phyloP scores from a whole-genome alignment of 1,284 basidiomycete genomes.

The Ganoderma lucidum region DNA sequence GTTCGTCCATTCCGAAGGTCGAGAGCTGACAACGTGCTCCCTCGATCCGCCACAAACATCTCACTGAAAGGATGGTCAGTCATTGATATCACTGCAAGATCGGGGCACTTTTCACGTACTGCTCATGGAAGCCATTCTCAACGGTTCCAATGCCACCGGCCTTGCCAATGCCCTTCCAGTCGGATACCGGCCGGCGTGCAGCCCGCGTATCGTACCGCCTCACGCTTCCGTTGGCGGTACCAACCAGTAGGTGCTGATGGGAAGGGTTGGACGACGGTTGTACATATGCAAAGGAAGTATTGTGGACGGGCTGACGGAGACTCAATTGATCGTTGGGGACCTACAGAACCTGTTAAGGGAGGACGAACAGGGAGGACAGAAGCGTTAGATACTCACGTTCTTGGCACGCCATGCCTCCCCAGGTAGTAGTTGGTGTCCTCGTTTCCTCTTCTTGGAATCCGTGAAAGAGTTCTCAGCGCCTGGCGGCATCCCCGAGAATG shows the following conservation, averaged over 20 bases:
- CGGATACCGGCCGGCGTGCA: constrained; percentile 73
- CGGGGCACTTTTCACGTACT: constrained; percentile 59
- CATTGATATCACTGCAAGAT: neutral
- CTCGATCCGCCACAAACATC: constrained; percentile 78
- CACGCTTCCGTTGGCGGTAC: constrained; percentile 81
- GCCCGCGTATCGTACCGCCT: constrained; percentile 84
- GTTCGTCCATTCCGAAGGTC: constrained; percentile 80
- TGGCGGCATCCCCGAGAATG: constrained; percentile 53
- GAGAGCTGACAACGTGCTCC: constrained; percentile 72
- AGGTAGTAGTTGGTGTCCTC: constrained; percentile 66
- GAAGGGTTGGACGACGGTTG: constrained; percentile 47
- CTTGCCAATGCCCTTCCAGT: constrained; percentile 70
- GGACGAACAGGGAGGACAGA: neutral
- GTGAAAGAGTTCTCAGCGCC: constrained; percentile 23
- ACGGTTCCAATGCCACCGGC: constrained; percentile 73
- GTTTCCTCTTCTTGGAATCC: constrained; percentile 71
- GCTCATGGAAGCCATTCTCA: constrained; percentile 66
- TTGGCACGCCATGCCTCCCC: constrained; percentile 84
- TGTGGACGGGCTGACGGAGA: constrained; percentile 84
- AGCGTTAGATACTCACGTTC: constrained; percentile 57
- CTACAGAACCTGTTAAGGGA: constrained; percentile 45
- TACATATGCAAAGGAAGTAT: constrained; percentile 72
- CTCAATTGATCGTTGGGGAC: constrained; percentile 80
- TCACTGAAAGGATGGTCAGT: constrained; percentile 57
- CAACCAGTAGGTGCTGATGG: constrained; percentile 69